Base-by-base conservation (phyloP, 2,329 filamentous ascomycete genomes). In the Diaporthe ilicicola region DNA sequence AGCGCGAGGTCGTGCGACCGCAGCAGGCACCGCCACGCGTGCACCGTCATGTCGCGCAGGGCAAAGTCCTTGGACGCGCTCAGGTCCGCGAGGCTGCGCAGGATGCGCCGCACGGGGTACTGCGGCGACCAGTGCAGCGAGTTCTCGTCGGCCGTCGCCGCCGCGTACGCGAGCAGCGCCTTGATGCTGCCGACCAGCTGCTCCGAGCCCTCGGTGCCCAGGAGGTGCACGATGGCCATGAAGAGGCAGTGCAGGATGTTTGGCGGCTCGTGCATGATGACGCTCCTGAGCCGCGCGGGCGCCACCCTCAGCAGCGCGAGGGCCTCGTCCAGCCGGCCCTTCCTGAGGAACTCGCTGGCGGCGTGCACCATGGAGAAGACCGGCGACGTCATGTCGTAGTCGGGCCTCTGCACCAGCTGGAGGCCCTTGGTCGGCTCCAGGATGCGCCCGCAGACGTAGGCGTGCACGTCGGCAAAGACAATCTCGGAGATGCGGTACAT, bases 171-270 rank as follows among this genome's bases (percentile, higher is more conserved):
- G 51, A 73, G 37, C 22, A 73, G 65, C 5, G 71, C 69, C 29
- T 53, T 46, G 55, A 69, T 65, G 22, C 44, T 69, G 15, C 37
- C 24, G 50, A 46, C 61, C 2, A 73, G 71, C 51, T 44, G 56
- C 22, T 42, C 59, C 6, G 56, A 54, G 10, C 56, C 64, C 2
- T 56, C 67, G 3, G 56, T 44, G 29, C 42, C 59, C 27, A 73
- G 51, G 6, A 73, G 71, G 27, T 73, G 64, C 19, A 73, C 67
- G 50, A 73, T 65, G 27, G 54, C 64, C 50, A 73, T 64, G 64
- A 73, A 71, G 2, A 73, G 37, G 19, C 53, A 68, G 39, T 70
- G 69, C 9, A 67, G 64, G 37, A 71, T 65, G 34, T 54, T 65
- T 24, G 44, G 64, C 10, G 56, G 46, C 54, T 73, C 65, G 15